Conservation (phyloP, 176 grass and related monocot species). For the Alloteropsis semialata region DNA sequence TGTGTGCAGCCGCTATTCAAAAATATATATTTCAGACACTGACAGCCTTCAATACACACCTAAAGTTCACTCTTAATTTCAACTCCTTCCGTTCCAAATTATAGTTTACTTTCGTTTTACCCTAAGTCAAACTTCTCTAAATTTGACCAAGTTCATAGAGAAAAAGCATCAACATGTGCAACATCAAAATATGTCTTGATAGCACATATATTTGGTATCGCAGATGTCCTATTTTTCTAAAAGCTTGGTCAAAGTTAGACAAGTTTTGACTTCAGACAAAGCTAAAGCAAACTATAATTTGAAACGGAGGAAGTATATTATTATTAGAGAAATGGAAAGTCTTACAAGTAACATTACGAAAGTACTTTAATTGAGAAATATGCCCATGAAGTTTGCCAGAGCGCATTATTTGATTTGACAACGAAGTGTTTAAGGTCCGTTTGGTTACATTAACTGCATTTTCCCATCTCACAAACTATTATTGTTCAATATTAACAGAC, state of each 20-base stretch:
- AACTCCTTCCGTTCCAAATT: too few relatives aligned
- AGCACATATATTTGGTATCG: too few relatives aligned
- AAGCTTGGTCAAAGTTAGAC: too few relatives aligned
- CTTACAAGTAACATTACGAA: background rate
- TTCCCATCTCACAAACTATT: background rate
- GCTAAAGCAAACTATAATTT: too few relatives aligned
- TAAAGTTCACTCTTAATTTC: background rate
- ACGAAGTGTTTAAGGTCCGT: background rate
- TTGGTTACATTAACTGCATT: background rate
- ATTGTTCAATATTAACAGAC: background rate
- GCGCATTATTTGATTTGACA: background rate
- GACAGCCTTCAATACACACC: background rate
- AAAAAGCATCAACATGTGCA: too few relatives aligned
- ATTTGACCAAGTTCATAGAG: too few relatives aligned
- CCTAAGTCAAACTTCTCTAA: too few relatives aligned
- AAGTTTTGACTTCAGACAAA: too few relatives aligned
- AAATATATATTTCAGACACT: slow-evolving; percentile 1
- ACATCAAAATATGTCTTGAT: too few relatives aligned
- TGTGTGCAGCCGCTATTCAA: background rate
- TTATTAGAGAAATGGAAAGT: background rate
- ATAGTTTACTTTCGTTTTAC: too few relatives aligned
- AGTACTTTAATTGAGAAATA: slow-evolving; percentile 1
- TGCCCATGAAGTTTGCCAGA: background rate
- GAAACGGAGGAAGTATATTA: too few relatives aligned
- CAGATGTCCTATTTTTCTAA: too few relatives aligned